Conservation (phyloP, 441 rosid genomes). For the Viola pubescens region DNA sequence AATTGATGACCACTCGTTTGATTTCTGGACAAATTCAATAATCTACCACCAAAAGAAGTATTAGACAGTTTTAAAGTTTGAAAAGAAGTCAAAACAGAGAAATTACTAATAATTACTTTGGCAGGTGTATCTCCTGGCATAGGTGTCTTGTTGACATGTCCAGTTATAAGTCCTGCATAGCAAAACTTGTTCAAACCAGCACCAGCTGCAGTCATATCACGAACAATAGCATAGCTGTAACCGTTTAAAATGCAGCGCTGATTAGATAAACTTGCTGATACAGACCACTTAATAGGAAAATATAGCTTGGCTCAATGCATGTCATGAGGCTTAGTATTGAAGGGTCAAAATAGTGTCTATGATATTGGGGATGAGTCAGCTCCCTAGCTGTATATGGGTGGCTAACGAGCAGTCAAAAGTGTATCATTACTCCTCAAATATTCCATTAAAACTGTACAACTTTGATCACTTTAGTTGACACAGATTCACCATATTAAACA, state of each 20-base stretch:
- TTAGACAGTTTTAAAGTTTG: slow-evolving; percentile 15
- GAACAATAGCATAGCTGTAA: slow-evolving; percentile 69
- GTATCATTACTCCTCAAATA: not conserved
- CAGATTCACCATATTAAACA: not conserved
- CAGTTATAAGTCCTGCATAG: slow-evolving; percentile 88
- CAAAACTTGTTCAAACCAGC: slow-evolving; percentile 88
- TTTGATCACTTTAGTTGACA: not conserved
- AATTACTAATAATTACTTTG: slow-evolving; percentile 39
- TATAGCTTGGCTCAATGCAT: not conserved
- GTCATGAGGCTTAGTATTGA: not conserved
- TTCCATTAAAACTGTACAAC: not conserved
- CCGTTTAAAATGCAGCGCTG: slow-evolving; percentile 1
- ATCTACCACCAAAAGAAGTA: slow-evolving; percentile 39
- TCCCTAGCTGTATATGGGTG: not conserved
- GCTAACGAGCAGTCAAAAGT: not conserved
- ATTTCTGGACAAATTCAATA: slow-evolving; percentile 73
- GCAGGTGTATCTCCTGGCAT: slow-evolving; percentile 49
- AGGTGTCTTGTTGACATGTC: slow-evolving; percentile 66
- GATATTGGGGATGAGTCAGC: not conserved
- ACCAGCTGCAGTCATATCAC: slow-evolving; percentile 98
- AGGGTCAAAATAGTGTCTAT: slow-evolving; percentile 7
- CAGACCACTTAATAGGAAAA: slow-evolving; percentile 1
- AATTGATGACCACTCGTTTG: slow-evolving; percentile 83
- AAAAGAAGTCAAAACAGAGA: not conserved
- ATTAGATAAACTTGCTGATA: not conserved